Base-by-base conservation (phyloP, 2,329 filamentous ascomycete genomes). In the Alternaria alternata region DNA sequence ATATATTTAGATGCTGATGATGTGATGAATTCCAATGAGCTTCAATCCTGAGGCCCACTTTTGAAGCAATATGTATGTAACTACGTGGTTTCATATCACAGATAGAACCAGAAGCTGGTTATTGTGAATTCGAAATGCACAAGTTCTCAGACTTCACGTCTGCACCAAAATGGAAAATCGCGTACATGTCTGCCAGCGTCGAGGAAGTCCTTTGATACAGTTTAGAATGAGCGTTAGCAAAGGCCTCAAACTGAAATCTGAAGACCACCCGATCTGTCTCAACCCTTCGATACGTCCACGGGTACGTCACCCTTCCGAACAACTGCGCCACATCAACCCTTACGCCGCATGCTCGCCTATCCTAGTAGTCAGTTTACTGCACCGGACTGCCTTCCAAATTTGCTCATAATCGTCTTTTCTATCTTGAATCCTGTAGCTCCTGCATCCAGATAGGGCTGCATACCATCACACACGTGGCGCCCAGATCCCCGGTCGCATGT, bases 361-460 rank as follows among this genome's bases (percentile, higher is more conserved):
- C 32, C 34, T 20, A 18, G 30, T 12, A 6, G 2, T 38, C 30
- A 36, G 30, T n/a, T 11, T 8, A 22, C 24, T 36, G 1, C 32
- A 34, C 14, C 16, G 14, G 46, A 14, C 3, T 24, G 32, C 7
- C 5, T 36, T n/a, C 32, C 20, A 22, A 34, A 20, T n/a, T 3
- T 14, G 12, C 30, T 7, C 30, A 20, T 26, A 20, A 26, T 20
- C 20, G 38, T 1, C 7, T 48, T 30, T 48, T 16, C 20, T 9
- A 9, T 26, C 9, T 20, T 24, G 1, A 20, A 38, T 36, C 30
- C 20, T n/a, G 20, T 49, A n/a, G 22, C 12, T 36, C 22, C 30
- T 49, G 46, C 46, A 49, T 44, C 22, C n/a, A 44, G 39, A 52
- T 52, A 57, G 54, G 54, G 39, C 47, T 52, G 54, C 54, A 57